Evolutionary conservation across 305 asterid genomes (phyloP).

Genomic region (Fraxinus albicans): DNA sequence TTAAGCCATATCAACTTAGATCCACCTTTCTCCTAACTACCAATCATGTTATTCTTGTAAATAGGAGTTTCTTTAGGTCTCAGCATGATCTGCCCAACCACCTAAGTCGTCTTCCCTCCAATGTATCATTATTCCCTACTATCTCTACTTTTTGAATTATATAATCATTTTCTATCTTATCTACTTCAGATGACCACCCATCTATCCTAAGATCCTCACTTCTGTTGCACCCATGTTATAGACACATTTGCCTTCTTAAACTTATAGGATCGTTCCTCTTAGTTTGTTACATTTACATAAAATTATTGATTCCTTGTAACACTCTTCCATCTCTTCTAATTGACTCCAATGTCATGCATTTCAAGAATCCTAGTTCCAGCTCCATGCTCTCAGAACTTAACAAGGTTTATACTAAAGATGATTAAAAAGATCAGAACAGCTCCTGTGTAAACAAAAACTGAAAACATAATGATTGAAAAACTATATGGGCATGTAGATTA

Average conservation of each 20-base stretch:
- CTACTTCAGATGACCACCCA: background rate
- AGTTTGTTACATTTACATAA: background rate
- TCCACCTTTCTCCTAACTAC: background rate
- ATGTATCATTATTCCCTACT: background rate
- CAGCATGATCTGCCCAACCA: background rate
- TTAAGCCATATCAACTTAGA: background rate
- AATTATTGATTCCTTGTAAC: background rate
- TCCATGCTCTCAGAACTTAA: slow-evolving; percentile 1
- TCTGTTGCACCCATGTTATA: background rate
- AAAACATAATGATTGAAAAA: background rate
- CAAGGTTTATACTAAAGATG: background rate
- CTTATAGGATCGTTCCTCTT: background rate
- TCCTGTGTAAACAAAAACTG: background rate
- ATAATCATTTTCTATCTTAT: background rate
- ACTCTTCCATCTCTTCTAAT: background rate
- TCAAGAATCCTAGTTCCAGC: background rate
- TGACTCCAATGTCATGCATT: background rate
- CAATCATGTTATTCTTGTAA: background rate
- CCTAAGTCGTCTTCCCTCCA: background rate
- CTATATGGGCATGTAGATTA: background rate
- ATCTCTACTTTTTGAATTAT: background rate
- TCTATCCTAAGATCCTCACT: background rate
- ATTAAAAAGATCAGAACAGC: background rate
- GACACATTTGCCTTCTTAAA: background rate
- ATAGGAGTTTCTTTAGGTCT: background rate